Evolutionary conservation across 768 basidiomycete genomes (phyloP), one percentile per base, ranked within the genome.

Genomic region (Cystofilobasidium capitatum): DNA sequence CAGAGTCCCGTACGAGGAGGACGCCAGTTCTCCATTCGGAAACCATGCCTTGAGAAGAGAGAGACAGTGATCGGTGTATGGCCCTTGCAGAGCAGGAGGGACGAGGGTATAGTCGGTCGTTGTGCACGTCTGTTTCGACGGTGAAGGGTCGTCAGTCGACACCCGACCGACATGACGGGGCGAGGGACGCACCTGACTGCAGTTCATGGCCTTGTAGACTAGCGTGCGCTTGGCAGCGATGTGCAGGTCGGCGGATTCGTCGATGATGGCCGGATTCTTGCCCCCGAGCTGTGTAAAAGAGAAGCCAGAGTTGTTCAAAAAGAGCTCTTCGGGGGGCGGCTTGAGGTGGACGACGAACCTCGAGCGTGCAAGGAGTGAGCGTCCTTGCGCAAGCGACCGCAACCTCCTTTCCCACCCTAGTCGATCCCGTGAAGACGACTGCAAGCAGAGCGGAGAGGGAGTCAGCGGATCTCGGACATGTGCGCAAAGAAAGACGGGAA

Each of bases 381-480:
- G 75, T 76, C 69, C 76, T 76, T 20, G 76, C 77, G 2, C 75
- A 75, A 1, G 76, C 75, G 13, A 62, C 58, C 10, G 74, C 77
- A 24, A 78, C 75, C 29, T 74, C 71, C 58, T 70, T 72, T 1
- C 77, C 77, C 9, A 78, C 72, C 12, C 65, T 65, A 2, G 70
- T 72, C 0, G 76, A 75, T 4, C 77, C 77, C 6, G 76, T 77
- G 63, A 75, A 78, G 33, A 77, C 58, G 65, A 78, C 77, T 77
- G 47, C 2, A 22, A 36, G 7, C 44, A 2, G 5, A n/a, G n/a
- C 3, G 17, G n/a, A 39, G 36, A 4, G 4, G 39, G 33, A 7
- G 33, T n/a, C 39, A 59, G 39, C 33, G 9, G 20, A 3, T 36
- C 9, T 16, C 45, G 33, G n/a, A n/a, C n/a, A n/a, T n/a, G n/a